Conservation (phyloP, 2,329 filamentous ascomycete genomes). For the Pseudogymnoascus sp. region DNA sequence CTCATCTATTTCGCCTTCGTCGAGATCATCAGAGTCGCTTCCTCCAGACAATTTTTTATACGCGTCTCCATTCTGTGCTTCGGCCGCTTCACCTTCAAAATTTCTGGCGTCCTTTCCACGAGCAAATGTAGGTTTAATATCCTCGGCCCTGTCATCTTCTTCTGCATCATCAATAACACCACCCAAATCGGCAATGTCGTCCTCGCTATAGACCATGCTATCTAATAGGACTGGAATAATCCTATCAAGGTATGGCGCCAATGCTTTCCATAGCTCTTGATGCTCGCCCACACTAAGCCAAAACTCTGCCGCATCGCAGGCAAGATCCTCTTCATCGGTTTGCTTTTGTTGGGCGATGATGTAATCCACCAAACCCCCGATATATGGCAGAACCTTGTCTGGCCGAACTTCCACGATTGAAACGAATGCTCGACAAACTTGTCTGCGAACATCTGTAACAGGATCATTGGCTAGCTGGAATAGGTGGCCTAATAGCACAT, state of each 20-base stretch:
- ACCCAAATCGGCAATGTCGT: slow-evolving; percentile 81
- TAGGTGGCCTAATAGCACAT: slow-evolving; percentile 72
- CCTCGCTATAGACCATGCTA: slow-evolving; percentile 94
- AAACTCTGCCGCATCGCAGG: slow-evolving; percentile 92
- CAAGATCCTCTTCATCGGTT: slow-evolving; percentile 75
- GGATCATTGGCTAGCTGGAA: slow-evolving; percentile 74
- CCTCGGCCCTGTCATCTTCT: slow-evolving; percentile 79
- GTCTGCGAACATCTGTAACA: slow-evolving; percentile 75
- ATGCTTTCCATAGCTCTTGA: slow-evolving; percentile 64
- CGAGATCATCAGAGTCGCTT: slow-evolving; percentile 65
- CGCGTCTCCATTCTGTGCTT: slow-evolving; percentile 45
- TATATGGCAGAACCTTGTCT: slow-evolving; percentile 83
- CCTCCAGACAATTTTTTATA: slow-evolving; percentile 45
- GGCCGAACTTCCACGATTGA: slow-evolving; percentile 85
- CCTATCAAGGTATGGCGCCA: slow-evolving; percentile 71
- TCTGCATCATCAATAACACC: slow-evolving; percentile 85
- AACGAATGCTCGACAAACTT: slow-evolving; percentile 90
- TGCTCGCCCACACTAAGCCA: slow-evolving; percentile 94
- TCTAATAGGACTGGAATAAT: slow-evolving; percentile 87
- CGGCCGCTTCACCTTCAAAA: slow-evolving; percentile 42
- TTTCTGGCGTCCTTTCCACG: slow-evolving; percentile 51
- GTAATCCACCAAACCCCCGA: slow-evolving; percentile 83
- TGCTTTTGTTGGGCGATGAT: slow-evolving; percentile 84
- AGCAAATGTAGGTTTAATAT: slow-evolving; percentile 89
- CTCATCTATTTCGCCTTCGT: slow-evolving; percentile 83